These are phyloP conservation scores for Claviceps maximensis DNA, from an alignment of 2,329 filamentous ascomycete species.

Conservation along the genomic window DNA sequence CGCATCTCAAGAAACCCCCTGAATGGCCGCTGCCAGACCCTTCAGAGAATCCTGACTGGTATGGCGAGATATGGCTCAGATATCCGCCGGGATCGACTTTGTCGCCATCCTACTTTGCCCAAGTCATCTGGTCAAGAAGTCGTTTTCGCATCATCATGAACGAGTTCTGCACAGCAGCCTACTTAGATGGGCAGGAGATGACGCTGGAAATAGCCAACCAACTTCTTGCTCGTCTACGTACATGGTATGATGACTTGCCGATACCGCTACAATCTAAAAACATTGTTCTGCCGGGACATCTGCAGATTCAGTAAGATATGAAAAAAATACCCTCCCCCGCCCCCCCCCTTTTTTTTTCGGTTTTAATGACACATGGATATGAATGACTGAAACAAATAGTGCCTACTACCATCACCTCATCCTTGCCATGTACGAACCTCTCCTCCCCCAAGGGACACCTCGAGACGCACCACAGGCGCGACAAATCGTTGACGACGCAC, in stretches of 20 bases:
- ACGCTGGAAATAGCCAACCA: slow-evolving; percentile 11
- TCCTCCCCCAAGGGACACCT: slow-evolving; percentile 5
- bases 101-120: slow-evolving; percentile 13
- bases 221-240: slow-evolving; percentile 10
- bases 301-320: slow-evolving; percentile 22
- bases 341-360: not conserved
- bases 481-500: slow-evolving; percentile 12
- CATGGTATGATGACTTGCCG: slow-evolving; percentile 18
- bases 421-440: slow-evolving; percentile 15
- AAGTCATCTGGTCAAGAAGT: slow-evolving; percentile 16
- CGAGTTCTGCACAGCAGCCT: slow-evolving; percentile 13
- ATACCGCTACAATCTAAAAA: slow-evolving; percentile 13
- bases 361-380: not conserved
- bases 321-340: no score
- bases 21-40: slow-evolving; percentile 17
- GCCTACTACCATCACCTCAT: slow-evolving; percentile 15
- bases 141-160: slow-evolving; percentile 22
- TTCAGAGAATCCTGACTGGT: slow-evolving; percentile 13
- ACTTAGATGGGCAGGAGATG: slow-evolving; percentile 6
- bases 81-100: slow-evolving; percentile 18
- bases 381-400: slow-evolving; percentile 5
- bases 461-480: not conserved
- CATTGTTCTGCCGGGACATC: slow-evolving; percentile 21
- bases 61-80: slow-evolving; percentile 23
- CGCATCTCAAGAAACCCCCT: slow-evolving; percentile 18